Evolutionary conservation across 2,329 filamentous ascomycete genomes (phyloP).

Genomic region (Bipolaris oryzae): DNA sequence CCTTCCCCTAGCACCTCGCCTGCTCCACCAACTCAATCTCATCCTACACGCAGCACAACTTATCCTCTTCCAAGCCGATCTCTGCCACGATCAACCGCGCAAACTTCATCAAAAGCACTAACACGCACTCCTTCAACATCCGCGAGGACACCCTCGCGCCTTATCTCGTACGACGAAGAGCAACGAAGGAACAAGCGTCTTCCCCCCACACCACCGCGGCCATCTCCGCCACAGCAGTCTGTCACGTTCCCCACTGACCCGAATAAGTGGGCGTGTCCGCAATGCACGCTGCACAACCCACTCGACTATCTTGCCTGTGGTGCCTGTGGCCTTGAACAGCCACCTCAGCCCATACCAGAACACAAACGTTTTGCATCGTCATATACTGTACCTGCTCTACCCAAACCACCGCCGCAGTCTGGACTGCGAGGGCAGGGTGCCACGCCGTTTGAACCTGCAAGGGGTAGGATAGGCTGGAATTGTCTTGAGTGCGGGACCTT

Average conservation of each 20-base stretch:
- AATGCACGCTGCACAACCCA: conserved; percentile 68
- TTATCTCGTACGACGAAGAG: conserved; percentile 39
- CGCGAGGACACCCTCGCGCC: conserved; percentile 26
- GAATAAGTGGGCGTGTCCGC: conserved; percentile 63
- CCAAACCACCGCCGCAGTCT: conserved; percentile 40
- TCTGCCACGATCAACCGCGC: conserved; percentile 43
- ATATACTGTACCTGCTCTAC: conserved; percentile 32
- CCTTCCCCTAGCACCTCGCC: conserved; percentile 56
- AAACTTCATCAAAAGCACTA: conserved; percentile 17
- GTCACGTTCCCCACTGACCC: conserved; percentile 33
- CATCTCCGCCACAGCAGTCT: conserved; percentile 20
- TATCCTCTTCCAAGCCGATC: conserved; percentile 36
- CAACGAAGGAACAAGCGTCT: conserved; percentile 31
- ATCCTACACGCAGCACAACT: conserved; percentile 16
- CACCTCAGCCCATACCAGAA: conserved; percentile 49
- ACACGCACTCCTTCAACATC: conserved; percentile 16
- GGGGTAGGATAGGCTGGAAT: conserved; percentile 63
- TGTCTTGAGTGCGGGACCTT: conserved; percentile 64
- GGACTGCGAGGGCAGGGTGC: conserved; percentile 36
- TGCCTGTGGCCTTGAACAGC: conserved; percentile 63
- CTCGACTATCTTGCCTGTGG: conserved; percentile 65
- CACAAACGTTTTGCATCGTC: conserved; percentile 38
- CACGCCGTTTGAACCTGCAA: conserved; percentile 52
- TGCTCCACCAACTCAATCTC: conserved; percentile 9
- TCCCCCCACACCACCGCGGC: conserved; percentile 39